Conservation (phyloP, 2,329 filamentous ascomycete genomes). For the Aspergillus fijiensis region DNA sequence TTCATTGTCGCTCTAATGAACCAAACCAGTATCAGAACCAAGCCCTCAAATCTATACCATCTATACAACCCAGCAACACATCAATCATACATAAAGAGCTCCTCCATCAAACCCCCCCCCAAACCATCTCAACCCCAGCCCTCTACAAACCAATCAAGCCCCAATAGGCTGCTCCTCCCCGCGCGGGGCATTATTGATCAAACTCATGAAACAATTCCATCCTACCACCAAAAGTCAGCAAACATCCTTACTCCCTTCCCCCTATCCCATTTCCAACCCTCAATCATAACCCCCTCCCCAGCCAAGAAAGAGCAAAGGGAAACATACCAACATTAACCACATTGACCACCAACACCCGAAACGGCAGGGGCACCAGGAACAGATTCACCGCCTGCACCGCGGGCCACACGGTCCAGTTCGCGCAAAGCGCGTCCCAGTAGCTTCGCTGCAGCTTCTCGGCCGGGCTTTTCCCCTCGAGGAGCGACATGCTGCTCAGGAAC, state of each 20-base stretch:
- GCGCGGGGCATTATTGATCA: conserved; percentile 12
- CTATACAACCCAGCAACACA: background rate
- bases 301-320: accelerated
- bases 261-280: background rate
- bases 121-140: no score
- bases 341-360: conserved; percentile 17
- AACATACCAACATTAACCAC: conserved; percentile 19
- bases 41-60: background rate
- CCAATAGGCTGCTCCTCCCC: background rate
- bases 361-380: conserved; percentile 17
- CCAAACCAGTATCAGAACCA: background rate
- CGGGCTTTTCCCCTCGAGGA: conserved; percentile 14
- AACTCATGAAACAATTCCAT: conserved; percentile 22
- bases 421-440: conserved; percentile 17
- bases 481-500: conserved; percentile 19
- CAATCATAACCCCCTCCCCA: no score
- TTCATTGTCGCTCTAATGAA: background rate
- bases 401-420: conserved; percentile 20
- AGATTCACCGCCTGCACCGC: conserved; percentile 16
- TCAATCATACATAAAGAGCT: no score
- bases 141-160: background rate
- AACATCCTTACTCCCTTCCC: no score
- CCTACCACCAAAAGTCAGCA: conserved; percentile 7
- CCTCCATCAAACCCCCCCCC: background rate
- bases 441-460: conserved; percentile 13